A percentile compares a stretch with the other conserved stretches of the same genome.
phyloP scores from a whole-genome alignment of 2,329 filamentous ascomycete species.

The Aspergillus texensis region DNA sequence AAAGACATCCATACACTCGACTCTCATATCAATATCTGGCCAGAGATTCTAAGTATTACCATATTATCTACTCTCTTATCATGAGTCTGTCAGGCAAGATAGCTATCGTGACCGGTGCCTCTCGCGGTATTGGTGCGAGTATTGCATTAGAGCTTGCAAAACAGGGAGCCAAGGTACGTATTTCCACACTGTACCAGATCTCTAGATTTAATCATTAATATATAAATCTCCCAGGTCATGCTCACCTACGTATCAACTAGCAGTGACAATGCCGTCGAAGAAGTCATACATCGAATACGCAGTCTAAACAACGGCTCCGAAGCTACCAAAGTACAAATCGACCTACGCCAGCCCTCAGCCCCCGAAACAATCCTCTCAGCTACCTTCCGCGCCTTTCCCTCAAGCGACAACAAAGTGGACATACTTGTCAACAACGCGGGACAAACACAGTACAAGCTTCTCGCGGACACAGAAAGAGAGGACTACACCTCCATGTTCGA shows the following conservation, averaged over 20 bases:
- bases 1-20: not conserved
- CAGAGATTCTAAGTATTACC: not conserved
- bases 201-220: not conserved
- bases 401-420: not conserved
- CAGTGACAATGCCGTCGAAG: not conserved
- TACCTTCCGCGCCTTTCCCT: conserved; percentile 2
- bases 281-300: not conserved
- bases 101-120: conserved; percentile 8
- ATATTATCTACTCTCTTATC: not conserved
- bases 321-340: not conserved
- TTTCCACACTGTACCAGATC: not conserved
- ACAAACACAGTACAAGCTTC: not conserved
- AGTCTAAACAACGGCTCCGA: not conserved
- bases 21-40: not conserved
- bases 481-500: conserved; percentile 7
- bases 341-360: not conserved
- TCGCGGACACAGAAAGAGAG: not conserved
- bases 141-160: conserved; percentile 7
- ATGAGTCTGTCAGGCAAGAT: conserved; percentile 8
- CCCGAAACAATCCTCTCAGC: not conserved
- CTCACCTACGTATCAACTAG: not conserved
- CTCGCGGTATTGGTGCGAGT: conserved; percentile 7
- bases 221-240: not conserved
- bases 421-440: conserved; percentile 16
- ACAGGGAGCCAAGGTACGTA: conserved; percentile 2